phyloP scores from a whole-genome alignment of 352 stramenopile species.

The Ophiocytium majus region DNA sequence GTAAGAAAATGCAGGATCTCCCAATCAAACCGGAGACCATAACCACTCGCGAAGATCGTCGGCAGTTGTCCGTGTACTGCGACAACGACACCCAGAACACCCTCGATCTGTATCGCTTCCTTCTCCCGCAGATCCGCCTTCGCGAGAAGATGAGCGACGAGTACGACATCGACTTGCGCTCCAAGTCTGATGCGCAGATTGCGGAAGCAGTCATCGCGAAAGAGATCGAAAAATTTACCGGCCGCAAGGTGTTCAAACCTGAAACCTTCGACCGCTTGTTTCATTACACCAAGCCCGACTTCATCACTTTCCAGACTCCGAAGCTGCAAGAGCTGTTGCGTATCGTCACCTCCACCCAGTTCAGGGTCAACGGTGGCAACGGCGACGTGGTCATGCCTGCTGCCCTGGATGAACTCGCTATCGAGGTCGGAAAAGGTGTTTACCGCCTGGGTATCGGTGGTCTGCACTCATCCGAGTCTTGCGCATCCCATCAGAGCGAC shows the following conservation, averaged over 20 bases:
- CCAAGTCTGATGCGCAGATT: slow-evolving; percentile 12
- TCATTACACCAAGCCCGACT: neutral
- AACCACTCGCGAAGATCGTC: neutral
- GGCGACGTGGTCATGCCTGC: neutral
- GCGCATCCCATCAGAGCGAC: neutral
- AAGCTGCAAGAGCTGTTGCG: neutral
- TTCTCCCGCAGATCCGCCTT: neutral
- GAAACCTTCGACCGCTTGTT: neutral
- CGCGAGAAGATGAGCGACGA: neutral
- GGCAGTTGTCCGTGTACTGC: too few species aligned
- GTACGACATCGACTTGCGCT: neutral
- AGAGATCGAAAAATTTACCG: neutral
- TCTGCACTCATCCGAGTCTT: neutral
- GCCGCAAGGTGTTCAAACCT: neutral
- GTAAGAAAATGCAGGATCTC: slow-evolving; percentile 5
- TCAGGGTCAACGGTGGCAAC: neutral
- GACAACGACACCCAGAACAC: neutral
- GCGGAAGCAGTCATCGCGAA: neutral
- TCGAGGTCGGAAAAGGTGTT: neutral
- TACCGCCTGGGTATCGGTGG: neutral
- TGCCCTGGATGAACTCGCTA: neutral
- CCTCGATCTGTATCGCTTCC: neutral
- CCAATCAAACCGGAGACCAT: neutral
- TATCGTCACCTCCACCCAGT: neutral
- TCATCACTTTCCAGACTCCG: neutral